Evolutionary conservation across 148 eudicot species (phyloP), one percentile per base, ranked within the genome.

Genomic region (Rhododendron griersonianum): DNA sequence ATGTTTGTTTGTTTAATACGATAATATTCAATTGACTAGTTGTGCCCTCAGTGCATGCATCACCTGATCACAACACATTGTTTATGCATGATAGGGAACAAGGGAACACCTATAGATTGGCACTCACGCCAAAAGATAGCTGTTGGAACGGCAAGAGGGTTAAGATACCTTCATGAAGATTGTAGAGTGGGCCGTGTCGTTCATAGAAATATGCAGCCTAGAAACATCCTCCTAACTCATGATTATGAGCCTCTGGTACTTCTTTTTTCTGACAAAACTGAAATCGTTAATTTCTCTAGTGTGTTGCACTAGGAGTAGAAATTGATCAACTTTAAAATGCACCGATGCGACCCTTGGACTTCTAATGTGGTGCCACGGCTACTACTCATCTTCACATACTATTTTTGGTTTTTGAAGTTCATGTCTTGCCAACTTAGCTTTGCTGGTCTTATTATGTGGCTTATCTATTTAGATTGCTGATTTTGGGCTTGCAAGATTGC

Each of bases 161-260:
- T 96, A 91, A 88, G 98, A 77, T 96, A 96, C 83, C 95, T 95
- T 50, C 99, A 96, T 84, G 99, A 96, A 90, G 99, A 96, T 84
- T 96, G 98, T 89, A 91, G 99, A 90, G 96, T 96, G 65, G 99
- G 99, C 48, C 91, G 96, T 87, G 92, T 96, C 74, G 81, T 94
- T 65, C 99, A 96, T 86, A 91, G 98, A 87, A 95, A 96, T 85
- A 78, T 96, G 94, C 87, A 95, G 83, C 98, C 98, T 61, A 93
- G 87, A 89, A 95, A 96, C 87, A 96, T 96, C 86, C 95, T 96
- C 77, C 85, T 96, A 53, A 96, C 99, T 74, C 99, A 95, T 87
- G 95, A 96, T 89, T 93, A 91, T 79, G 99, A 96, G 86, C 98
- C 99, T 85, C 85, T 93, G 98, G 99, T 96, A 94, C 10, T 50